Evolutionary conservation across 768 basidiomycete species (phyloP).

Genomic region (Crepidotus variabilis): DNA sequence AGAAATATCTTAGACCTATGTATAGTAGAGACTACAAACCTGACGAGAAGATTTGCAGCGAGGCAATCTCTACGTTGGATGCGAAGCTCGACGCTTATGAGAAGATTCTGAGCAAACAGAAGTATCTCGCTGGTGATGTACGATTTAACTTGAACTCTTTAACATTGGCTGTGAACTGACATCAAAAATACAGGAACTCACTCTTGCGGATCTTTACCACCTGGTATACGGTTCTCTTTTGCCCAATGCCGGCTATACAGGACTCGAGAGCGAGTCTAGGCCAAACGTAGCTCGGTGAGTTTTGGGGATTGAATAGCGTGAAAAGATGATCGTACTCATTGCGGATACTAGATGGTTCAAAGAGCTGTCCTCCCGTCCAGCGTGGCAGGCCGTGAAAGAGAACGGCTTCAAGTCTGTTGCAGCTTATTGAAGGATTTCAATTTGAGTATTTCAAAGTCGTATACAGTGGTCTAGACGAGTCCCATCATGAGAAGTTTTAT

Average conservation of each 20-base stretch:
- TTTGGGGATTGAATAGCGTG: too few species aligned
- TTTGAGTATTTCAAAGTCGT: too few species aligned
- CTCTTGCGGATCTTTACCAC: slow-evolving; percentile 48
- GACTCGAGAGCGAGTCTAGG: slow-evolving; percentile 17
- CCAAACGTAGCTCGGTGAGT: slow-evolving; percentile 44
- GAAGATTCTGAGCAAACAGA: slow-evolving; percentile 45
- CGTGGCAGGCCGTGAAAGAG: too few species aligned
- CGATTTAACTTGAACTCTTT: slow-evolving; percentile 7
- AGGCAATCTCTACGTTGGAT: slow-evolving; percentile 28
- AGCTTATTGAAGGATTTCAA: too few species aligned
- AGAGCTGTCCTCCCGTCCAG: too few species aligned
- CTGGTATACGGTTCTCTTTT: slow-evolving; percentile 32
- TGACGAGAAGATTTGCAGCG: slow-evolving; percentile 20
- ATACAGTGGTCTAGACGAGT: too few species aligned
- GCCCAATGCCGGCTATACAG: slow-evolving; percentile 20
- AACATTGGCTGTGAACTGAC: neutral
- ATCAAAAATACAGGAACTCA: slow-evolving; percentile 22
- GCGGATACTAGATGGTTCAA: too few species aligned
- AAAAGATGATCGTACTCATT: too few species aligned
- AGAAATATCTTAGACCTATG: slow-evolving; percentile 52
- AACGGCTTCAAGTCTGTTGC: too few species aligned
- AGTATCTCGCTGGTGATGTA: slow-evolving; percentile 55
- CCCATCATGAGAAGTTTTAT: too few species aligned
- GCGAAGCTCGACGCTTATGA: slow-evolving; percentile 50
- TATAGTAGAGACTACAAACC: slow-evolving; percentile 20